A percentile compares a stretch with the other conserved stretches of the same genome.
phyloP scores from a whole-genome alignment of 2,329 filamentous ascomycete genomes.

The Aspergillus fructus region DNA sequence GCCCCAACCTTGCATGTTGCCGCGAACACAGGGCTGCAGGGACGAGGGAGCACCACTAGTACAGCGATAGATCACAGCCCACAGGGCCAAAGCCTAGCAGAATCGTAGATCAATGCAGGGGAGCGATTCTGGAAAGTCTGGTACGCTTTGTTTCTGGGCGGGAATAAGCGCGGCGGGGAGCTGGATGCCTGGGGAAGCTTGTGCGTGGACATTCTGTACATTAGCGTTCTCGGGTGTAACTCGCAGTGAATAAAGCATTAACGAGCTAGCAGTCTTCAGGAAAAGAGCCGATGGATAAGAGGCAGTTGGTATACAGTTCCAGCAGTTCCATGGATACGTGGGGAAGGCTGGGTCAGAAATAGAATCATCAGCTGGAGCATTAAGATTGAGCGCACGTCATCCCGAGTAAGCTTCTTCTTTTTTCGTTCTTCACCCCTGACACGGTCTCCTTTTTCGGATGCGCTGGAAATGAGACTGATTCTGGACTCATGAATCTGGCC shows the following conservation, averaged over 20 bases:
- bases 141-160: background rate
- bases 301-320: background rate
- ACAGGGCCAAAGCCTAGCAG: background rate
- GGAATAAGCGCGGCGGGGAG: background rate
- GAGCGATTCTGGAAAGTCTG: background rate
- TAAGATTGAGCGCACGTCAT: conserved; percentile 9
- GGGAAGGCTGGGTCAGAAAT: conserved; percentile 5
- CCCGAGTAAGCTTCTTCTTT: conserved; percentile 4
- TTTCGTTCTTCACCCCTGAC: conserved; percentile 8
- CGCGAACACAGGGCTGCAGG: background rate
- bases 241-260: background rate
- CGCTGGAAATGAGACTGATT: background rate
- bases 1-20: background rate
- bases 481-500: background rate
- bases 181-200: background rate
- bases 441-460: background rate
- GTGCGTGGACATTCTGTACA: background rate
- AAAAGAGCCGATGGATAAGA: background rate
- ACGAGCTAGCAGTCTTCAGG: background rate
- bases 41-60: background rate
- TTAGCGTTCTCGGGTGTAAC: background rate
- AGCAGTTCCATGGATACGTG: conserved; percentile 12
- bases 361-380: background rate
- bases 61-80: background rate
- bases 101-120: background rate